Conservation (phyloP, 768 basidiomycete species). For the Suillus lakei region DNA sequence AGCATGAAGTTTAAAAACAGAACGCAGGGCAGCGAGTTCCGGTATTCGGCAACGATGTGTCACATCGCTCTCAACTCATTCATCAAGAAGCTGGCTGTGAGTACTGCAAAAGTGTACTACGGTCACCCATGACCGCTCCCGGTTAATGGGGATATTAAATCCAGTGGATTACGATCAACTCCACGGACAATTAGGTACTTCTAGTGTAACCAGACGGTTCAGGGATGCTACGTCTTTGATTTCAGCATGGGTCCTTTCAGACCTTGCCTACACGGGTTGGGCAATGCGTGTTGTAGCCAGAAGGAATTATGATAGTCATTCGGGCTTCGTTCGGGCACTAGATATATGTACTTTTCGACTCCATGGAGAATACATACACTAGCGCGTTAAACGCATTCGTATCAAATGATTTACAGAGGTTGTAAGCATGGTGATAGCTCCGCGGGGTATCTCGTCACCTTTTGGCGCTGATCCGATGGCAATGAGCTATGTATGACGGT, state of each 20-base stretch:
- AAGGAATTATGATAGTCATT: neutral
- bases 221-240: constrained; percentile 23
- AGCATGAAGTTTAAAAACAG: constrained; percentile 86
- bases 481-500: neutral
- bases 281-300: too few relatives aligned
- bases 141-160: neutral
- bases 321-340: neutral
- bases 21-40: constrained; percentile 55
- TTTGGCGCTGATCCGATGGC: neutral
- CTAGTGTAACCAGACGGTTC: constrained; percentile 36
- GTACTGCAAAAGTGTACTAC: neutral
- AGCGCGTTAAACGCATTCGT: neutral
- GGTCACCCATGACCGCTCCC: too few relatives aligned
- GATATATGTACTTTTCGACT: neutral
- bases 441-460: neutral
- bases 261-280: constrained; percentile 12
- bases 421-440: neutral
- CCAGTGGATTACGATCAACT: constrained; percentile 34
- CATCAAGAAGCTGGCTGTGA: constrained; percentile 26
- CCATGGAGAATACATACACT: neutral
- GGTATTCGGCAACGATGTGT: constrained; percentile 53
- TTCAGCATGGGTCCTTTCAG: constrained; percentile 34
- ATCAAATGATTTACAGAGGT: neutral
- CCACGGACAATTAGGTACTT: constrained; percentile 37
- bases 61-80: constrained; percentile 24